Base-by-base conservation (phyloP, 2,329 filamentous ascomycete genomes). In the Monilinia laxa region DNA sequence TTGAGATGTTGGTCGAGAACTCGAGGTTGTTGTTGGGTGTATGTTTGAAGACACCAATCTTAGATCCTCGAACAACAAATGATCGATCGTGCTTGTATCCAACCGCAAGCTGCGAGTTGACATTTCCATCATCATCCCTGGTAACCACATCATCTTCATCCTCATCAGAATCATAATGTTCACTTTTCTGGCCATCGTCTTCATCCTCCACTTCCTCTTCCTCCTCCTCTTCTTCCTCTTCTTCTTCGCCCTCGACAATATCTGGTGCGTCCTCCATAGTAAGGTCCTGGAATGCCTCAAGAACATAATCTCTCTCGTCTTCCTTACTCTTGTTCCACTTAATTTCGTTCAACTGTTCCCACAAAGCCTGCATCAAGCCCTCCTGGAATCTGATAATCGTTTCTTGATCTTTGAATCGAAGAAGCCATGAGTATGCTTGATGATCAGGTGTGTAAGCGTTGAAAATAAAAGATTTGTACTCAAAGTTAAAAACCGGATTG, bases 21-120 rank as follows among this genome's bases (percentile, higher is more conserved):
- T 98, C 91, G 20, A 99, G 85, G 71, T 94, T 89, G 77, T 98
- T 96, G 80, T 96, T 91, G 0, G 88, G 83, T 0, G 93, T 97
- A 76, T 99, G 95, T 78, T 96, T 98, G 85, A 99, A 99, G 52
- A 99, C 95, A 65, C 95, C 95, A 77, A 99, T 99, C 84, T 98
- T 97, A 73, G 93, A 95, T 42, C 95, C 95, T 70, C 95, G 90
- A 54, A 99, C 93, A 66, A 99, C 95, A 73, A 98, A 99, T 0
- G 95, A 98, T 68, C 95, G 87, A 77, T 99, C 95, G 71, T 97
- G 91, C 79, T 96, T 98, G 81, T 97, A 97, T 66, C 95, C 95
- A 62, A 99, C 95, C 16, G 95, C 95, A 64, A 99, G 85, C 75
- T 95, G 91, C 2, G 93, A 96, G 81, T 98, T 99, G 77, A 92